phyloP scores from a whole-genome alignment of 305 asterid genomes.

The Fraxinus latifolia region DNA sequence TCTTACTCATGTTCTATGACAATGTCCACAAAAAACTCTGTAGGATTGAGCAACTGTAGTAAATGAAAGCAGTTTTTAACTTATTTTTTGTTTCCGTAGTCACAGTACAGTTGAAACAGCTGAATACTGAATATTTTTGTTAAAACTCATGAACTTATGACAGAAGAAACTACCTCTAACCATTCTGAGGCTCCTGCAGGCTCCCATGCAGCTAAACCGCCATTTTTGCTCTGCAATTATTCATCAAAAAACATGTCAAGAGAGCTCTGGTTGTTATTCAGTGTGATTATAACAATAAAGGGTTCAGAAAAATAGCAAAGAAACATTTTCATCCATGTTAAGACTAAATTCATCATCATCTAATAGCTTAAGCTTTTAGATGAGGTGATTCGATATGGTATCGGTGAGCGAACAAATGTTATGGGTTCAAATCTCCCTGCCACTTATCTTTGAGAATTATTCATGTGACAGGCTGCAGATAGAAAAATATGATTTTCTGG shows the following conservation, averaged over 20 bases:
- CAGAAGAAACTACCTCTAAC: constrained; percentile 57
- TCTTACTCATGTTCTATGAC: constrained; percentile 89
- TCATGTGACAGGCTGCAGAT: neutral
- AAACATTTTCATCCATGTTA: neutral
- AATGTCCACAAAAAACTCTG: constrained; percentile 68
- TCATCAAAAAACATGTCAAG: neutral
- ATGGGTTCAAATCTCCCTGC: neutral
- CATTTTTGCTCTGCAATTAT: constrained; percentile 70
- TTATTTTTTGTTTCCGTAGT: neutral
- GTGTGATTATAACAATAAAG: neutral
- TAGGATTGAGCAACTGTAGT: constrained; percentile 69
- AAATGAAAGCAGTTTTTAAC: neutral
- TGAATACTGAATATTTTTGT: neutral
- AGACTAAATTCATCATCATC: neutral
- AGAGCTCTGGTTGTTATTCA: neutral
- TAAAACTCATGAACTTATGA: neutral
- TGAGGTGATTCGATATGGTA: neutral
- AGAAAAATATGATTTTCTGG: neutral
- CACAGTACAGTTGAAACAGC: neutral
- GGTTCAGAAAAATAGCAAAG: neutral
- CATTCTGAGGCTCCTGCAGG: constrained; percentile 80
- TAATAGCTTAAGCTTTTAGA: neutral
- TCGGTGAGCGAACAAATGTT: neutral
- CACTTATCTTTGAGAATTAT: neutral
- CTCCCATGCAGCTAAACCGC: constrained; percentile 91